Conservation (phyloP, 306 rosid species). For the Casuarina cunninghamiana region DNA sequence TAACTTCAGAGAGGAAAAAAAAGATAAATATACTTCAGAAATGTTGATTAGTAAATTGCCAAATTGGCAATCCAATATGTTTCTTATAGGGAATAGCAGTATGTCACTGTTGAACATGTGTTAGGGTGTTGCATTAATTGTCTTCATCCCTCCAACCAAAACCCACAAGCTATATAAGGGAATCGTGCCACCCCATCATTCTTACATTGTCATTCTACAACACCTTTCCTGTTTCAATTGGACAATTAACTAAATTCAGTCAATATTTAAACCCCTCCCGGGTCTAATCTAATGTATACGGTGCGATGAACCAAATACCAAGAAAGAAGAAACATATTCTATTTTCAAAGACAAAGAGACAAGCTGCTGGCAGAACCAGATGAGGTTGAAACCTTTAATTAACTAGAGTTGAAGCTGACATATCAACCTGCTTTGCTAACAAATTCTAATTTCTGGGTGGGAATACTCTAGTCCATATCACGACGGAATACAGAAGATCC, state of each 20-base stretch:
- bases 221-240: slow-evolving; percentile 30
- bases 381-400: slow-evolving; percentile 42
- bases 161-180: slow-evolving; percentile 17
- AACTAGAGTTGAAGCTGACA: slow-evolving; percentile 54
- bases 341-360: slow-evolving; percentile 9
- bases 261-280: not conserved
- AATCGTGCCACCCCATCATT: slow-evolving; percentile 16
- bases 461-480: slow-evolving; percentile 12
- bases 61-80: not conserved
- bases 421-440: slow-evolving; percentile 35
- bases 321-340: not conserved
- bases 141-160: slow-evolving; percentile 28
- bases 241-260: slow-evolving; percentile 2
- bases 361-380: slow-evolving; percentile 28
- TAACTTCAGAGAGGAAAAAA: not conserved
- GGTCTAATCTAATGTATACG: not conserved
- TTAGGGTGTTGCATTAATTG: slow-evolving; percentile 32
- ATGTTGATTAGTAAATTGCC: not conserved
- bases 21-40: not conserved
- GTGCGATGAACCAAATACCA: slow-evolving; percentile 2
- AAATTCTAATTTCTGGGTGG: slow-evolving; percentile 11
- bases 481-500: not conserved
- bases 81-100: not conserved
- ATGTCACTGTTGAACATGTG: slow-evolving; percentile 9
- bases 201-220: slow-evolving; percentile 22